Evolutionary conservation across 2,329 filamentous ascomycete genomes (phyloP), one percentile per base, ranked within the genome.

Genomic region (Fragosphaeria purpurea): DNA sequence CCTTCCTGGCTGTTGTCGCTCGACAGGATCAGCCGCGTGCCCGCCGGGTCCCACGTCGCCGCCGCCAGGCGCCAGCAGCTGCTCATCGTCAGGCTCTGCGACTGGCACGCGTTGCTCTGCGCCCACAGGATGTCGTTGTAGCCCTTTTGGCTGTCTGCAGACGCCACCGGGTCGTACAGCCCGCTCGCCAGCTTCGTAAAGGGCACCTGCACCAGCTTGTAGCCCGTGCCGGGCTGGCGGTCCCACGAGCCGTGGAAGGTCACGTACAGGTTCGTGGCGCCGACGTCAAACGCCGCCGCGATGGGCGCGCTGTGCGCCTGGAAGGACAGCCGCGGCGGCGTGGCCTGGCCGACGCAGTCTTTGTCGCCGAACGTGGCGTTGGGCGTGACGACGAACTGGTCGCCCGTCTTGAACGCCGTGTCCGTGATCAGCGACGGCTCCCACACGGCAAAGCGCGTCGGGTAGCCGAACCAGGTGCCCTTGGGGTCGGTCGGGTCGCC

Each of bases 391-490:
- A 69, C 63, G 53, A 71, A 70, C 53, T 69, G 68, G 39, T 56
- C 54, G 33, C 69, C 68, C 53, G 54, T 60, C 55, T 61, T 62
- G 53, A 62, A 58, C 33, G 44, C 40, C 37, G 50, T 46, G 50
- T 55, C 55, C 38, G 48, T 40, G 53, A 61, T 61, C 42, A 43
- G 48, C 30, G 58, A 55, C 0, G 59, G 48, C 35, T 62, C 58
- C 60, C 60, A 62, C 31, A 61, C 58, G 13, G 59, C 52, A 51
- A 64, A 64, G 53, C 63, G 62, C 34, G 68, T 71, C 6, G 81
- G 81, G 59, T 84, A 84, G 43, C 81, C 80, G 63, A 58, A 62
- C 59, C 59, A 62, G 4, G 51, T 55, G 42, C 60, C 55, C 44
- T 56, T 55, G 4, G 53, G 44, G 43, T 55, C 60, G 43, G 58